Evolutionary conservation across 768 basidiomycete species (phyloP).

Genomic region (Agrocybe chaxingu): DNA sequence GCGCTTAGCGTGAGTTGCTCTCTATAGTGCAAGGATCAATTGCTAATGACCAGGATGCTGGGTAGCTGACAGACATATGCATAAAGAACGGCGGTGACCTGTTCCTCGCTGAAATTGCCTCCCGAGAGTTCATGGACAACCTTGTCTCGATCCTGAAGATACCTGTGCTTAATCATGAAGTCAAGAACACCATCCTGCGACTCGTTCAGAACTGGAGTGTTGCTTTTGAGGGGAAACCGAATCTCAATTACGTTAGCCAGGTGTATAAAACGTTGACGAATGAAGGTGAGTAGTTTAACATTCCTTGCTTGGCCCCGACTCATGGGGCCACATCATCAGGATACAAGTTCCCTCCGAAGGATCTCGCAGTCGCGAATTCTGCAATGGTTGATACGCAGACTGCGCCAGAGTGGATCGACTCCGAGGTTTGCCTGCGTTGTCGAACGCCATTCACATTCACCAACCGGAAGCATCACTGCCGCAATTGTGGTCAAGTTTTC

Average conservation of each 20-base stretch:
- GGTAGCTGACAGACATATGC: conserved; percentile 82
- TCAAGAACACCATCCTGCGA: conserved; percentile 75
- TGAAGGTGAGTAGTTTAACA: conserved; percentile 57
- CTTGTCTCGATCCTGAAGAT: conserved; percentile 85
- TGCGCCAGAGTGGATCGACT: conserved; percentile 97
- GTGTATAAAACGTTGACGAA: conserved; percentile 72
- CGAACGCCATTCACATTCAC: conserved; percentile 89
- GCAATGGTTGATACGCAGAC: conserved; percentile 90
- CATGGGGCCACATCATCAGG: conserved; percentile 36
- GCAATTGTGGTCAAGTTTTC: conserved; percentile 96
- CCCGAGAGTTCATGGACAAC: conserved; percentile 92
- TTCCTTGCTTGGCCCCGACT: neutral
- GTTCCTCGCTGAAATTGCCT: conserved; percentile 81
- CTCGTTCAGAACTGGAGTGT: conserved; percentile 92
- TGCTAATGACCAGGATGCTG: neutral
- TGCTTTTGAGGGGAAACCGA: conserved; percentile 80
- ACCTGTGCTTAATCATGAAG: conserved; percentile 72
- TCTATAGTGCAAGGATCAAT: neutral
- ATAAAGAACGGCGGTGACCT: conserved; percentile 97
- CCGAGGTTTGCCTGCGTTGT: conserved; percentile 91
- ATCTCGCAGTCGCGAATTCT: conserved; percentile 62
- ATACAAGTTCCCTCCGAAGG: conserved; percentile 83
- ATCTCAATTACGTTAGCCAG: conserved; percentile 71
- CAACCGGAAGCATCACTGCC: conserved; percentile 97
- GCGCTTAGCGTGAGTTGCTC: conserved; percentile 71